Evolutionary conservation across 352 stramenopile genomes (phyloP), one percentile per base, ranked within the genome.

Genomic region (Thraustochytrium sp.): DNA sequence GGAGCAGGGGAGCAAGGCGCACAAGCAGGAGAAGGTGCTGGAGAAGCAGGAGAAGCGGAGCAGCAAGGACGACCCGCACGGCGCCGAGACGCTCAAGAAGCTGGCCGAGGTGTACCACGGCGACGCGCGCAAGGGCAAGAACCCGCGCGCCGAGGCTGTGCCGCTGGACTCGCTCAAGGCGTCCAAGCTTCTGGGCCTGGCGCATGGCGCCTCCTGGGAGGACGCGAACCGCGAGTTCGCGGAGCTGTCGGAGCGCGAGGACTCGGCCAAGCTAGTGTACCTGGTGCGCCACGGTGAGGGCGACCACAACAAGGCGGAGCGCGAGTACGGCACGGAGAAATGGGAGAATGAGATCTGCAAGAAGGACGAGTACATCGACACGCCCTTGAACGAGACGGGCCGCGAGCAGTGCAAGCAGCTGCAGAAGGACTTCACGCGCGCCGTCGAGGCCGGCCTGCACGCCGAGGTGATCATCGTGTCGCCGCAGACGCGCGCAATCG

Each of bases 241-340:
- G 21, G 29, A 74, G 23, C 18, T 51, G 34, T 23, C 5, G 36
- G 74, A 29, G 26, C n/a, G 29, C 11, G 74, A 68, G 0, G 31
- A 48, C 31, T 73, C 49, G 11, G 55, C 37, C n/a, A 82, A 82
- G 56, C 13, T 76, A 9, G 75, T 84, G 23, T 61, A 53, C 42
- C 37, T 76, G 13, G 38, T 84, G 8, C 55, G 75, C 23, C 75
- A 84, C 46, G 75, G 75, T 29, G 75, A 84, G 62, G 75, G 75
- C 40, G 23, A 34, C 11, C 75, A 84, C 61, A 84, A 84, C 44
- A 26, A 31, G 13, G 75, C 75, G 42, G 53, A 84, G 61, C 54
- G 75, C 13, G 75, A 84, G 21, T 62, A 36, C 18, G 53, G 75
- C 53, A n/a, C 75, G 8, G 55, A 73, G 42, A 51, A 56, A n/a